Conservation (phyloP, 768 basidiomycete genomes). For the Lyophyllum decastes region DNA sequence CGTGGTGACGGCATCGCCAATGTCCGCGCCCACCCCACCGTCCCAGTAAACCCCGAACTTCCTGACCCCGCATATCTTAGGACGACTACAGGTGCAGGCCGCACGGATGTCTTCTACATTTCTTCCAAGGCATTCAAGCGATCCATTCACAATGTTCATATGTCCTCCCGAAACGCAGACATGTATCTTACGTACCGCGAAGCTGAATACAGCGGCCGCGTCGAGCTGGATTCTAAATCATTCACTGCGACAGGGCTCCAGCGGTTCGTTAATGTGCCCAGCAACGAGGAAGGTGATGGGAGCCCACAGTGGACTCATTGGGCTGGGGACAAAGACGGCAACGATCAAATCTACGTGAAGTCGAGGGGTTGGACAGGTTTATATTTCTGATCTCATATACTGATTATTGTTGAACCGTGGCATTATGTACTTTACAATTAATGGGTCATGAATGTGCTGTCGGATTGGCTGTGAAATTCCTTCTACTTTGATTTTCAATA, state of each 20-base stretch:
- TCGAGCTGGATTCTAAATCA: conserved; percentile 45
- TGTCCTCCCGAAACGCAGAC: conserved; percentile 51
- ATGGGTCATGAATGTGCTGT: not conserved
- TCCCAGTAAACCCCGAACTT: conserved; percentile 29
- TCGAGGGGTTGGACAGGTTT: conserved; percentile 51
- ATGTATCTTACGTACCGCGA: conserved; percentile 57
- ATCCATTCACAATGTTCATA: conserved; percentile 48
- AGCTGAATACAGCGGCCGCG: conserved; percentile 49
- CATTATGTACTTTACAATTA: not conserved
- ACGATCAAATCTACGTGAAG: conserved; percentile 37
- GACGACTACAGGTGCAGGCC: conserved; percentile 55
- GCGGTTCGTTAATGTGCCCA: conserved; percentile 8
- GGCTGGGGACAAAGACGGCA: conserved; percentile 39
- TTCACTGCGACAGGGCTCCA: conserved; percentile 33
- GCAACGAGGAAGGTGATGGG: conserved; percentile 12
- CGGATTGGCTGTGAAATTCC: not conserved
- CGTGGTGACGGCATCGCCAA: conserved; percentile 51
- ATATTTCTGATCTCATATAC: conserved; percentile 34
- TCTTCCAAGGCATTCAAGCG: conserved; percentile 40
- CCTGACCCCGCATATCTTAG: conserved; percentile 37
- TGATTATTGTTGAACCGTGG: not conserved
- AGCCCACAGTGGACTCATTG: conserved; percentile 41
- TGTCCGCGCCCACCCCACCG: conserved; percentile 46
- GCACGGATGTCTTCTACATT: conserved; percentile 51
- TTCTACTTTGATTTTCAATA: no score